Evolutionary conservation across 2,329 filamentous ascomycete species (phyloP), one percentile per base, ranked within the genome.

Genomic region (Boeremia lycopersici): DNA sequence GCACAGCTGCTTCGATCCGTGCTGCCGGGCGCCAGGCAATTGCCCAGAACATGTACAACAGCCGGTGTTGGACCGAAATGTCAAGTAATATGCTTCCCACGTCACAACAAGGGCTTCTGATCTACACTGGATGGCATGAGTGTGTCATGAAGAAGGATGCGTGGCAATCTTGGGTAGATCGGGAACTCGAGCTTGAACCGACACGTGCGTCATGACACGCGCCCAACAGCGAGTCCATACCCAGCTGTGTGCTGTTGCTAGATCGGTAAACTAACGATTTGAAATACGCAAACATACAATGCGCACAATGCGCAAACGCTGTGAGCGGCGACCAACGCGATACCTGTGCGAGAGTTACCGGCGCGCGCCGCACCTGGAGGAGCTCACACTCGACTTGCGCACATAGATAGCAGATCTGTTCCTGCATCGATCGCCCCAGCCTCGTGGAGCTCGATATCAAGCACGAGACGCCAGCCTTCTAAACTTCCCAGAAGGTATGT

Each of bases 291-390:
- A 19, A n/a, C 9, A 19, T 11, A 8, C 1, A 19, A 12, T 23
- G 19, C 19, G 19, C 13, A 5, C n/a, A 13, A 19, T 9, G 26
- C 19, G 36, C 35, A 42, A 19, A 50, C 26, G 26, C 46, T 38
- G 11, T 36, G 31, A 15, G 40, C 41, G 26, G 34, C 30, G 31
- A 35, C 15, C 40, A 40, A 23, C 29, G 17, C 42, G 19, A 17
- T 40, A 26, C 29, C 30, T 36, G 17, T 46, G 41, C 46, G 31
- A 42, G 38, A 8, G 42, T 11, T 6, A 15, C 29, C 40, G 35
- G 46, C 10, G 46, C 40, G 40, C n/a, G 44, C 44, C 33, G 36
- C 29, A 33, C 50, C 38, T 43, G 38, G 17, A 47, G 26, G 23
- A 36, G 15, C 7, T 15, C n/a, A 35, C 31, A 29, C 19, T n/a